A percentile compares a stretch with the other conserved stretches of the same genome.
Conservation (phyloP, 345 rosid genomes). For the Angophora floribunda region DNA sequence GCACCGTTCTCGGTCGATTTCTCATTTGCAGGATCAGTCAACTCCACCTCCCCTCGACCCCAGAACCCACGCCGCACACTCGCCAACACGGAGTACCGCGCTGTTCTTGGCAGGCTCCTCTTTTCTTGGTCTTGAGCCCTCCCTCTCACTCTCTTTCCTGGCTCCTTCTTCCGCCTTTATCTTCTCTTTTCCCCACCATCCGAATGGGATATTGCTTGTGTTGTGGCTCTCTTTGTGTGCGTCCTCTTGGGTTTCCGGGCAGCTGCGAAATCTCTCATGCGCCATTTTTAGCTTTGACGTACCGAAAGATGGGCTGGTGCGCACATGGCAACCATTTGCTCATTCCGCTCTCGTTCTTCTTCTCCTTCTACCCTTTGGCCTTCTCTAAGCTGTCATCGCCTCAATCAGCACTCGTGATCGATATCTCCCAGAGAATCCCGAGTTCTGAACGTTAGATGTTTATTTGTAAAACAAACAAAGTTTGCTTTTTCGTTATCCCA, state of each 20-base stretch:
- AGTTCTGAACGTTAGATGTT: background rate
- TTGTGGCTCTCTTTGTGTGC: background rate
- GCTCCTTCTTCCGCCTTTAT: background rate
- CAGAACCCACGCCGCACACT: constrained; percentile 1
- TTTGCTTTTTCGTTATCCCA: too few species aligned
- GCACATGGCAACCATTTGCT: background rate
- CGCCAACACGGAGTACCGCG: too few species aligned
- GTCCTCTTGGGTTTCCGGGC: background rate
- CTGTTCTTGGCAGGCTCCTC: background rate
- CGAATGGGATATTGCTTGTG: background rate
- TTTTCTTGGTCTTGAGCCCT: background rate
- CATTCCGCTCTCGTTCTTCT: background rate
- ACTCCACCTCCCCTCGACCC: constrained; percentile 17
- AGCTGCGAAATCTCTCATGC: background rate
- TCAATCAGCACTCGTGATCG: constrained; percentile 35
- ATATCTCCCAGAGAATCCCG: constrained; percentile 14
- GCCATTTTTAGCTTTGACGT: background rate
- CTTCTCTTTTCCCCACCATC: background rate
- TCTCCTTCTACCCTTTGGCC: constrained; percentile 1
- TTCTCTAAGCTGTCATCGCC: constrained; percentile 5
- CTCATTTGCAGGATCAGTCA: background rate
- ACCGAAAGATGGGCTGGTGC: background rate
- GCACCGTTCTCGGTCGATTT: constrained; percentile 3
- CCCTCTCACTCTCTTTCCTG: background rate
- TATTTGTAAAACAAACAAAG: too few species aligned